phyloP scores from a whole-genome alignment of 257 asterid genomes.

The Jaltomata sinuosa region DNA sequence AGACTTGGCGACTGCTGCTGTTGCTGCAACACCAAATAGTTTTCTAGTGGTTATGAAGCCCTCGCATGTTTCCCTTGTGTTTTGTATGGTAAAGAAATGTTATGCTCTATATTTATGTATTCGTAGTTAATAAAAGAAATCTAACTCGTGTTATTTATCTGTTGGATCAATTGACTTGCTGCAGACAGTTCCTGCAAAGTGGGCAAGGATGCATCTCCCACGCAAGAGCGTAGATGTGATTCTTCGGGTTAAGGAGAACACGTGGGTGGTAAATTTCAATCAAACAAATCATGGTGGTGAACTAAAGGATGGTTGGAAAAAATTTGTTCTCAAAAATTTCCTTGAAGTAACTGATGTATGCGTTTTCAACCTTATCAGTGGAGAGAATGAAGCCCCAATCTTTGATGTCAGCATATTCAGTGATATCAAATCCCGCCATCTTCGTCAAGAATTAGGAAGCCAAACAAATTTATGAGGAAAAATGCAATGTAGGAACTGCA shows the following conservation, averaged over 20 bases:
- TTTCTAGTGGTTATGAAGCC: too few species aligned
- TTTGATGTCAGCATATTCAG: not conserved
- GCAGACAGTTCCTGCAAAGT: conserved; percentile 27
- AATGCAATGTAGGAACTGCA: not conserved
- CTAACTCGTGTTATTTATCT: not conserved
- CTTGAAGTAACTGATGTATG: conserved; percentile 28
- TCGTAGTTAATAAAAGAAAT: too few species aligned
- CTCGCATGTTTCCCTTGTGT: too few species aligned
- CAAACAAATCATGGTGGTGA: conserved; percentile 11
- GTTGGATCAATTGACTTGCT: not conserved
- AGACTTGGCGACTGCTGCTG: too few species aligned
- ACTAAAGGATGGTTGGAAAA: conserved; percentile 27
- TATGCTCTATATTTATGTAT: too few species aligned
- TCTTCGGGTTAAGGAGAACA: conserved; percentile 7
- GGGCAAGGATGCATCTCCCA: conserved; percentile 23
- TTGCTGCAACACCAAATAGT: too few species aligned
- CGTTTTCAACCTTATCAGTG: not conserved
- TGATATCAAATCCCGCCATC: conserved; percentile 4
- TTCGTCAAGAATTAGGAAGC: not conserved
- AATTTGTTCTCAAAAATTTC: conserved; percentile 15
- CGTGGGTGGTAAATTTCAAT: conserved; percentile 10
- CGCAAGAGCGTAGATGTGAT: not conserved
- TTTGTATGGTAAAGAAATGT: too few species aligned
- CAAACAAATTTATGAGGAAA: not conserved
- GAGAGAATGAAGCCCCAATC: not conserved